phyloP scores from a whole-genome alignment of 2,329 filamentous ascomycete species.

The Alternaria triticimaculans region DNA sequence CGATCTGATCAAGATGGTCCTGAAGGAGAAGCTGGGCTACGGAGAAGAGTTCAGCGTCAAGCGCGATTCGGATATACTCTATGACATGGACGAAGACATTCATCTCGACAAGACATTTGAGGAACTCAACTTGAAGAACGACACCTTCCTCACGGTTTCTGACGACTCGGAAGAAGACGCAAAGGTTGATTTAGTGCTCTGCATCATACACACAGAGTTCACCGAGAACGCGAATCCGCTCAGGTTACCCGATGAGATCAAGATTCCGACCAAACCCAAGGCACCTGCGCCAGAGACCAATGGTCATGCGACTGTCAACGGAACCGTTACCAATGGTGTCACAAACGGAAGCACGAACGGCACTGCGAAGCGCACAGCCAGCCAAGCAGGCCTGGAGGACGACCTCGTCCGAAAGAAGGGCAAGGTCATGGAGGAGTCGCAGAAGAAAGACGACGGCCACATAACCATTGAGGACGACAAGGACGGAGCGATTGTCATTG shows the following conservation, averaged over 20 bases:
- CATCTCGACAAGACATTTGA: conserved; percentile 80
- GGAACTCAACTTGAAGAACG: conserved; percentile 76
- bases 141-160: conserved; percentile 81
- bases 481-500: conserved; percentile 48
- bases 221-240: conserved; percentile 61
- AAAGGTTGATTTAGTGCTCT: conserved; percentile 80
- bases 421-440: conserved; percentile 45
- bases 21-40: conserved; percentile 75
- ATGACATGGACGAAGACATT: conserved; percentile 87
- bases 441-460: conserved; percentile 39
- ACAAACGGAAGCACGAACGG: conserved; percentile 34
- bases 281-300: conserved; percentile 33
- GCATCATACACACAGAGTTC: conserved; percentile 64
- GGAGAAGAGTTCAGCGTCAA: conserved; percentile 81
- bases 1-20: conserved; percentile 77
- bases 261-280: conserved; percentile 58
- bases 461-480: conserved; percentile 45
- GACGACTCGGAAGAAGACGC: conserved; percentile 80
- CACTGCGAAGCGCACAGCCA: conserved; percentile 52
- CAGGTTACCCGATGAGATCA: conserved; percentile 54
- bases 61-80: conserved; percentile 74
- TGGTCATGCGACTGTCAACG: conserved; percentile 31
- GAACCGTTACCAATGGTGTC: conserved; percentile 9
- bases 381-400: conserved; percentile 50
- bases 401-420: conserved; percentile 49